Base-by-base conservation (phyloP, 805 yeast genomes). In the Spathaspora boniae region DNA sequence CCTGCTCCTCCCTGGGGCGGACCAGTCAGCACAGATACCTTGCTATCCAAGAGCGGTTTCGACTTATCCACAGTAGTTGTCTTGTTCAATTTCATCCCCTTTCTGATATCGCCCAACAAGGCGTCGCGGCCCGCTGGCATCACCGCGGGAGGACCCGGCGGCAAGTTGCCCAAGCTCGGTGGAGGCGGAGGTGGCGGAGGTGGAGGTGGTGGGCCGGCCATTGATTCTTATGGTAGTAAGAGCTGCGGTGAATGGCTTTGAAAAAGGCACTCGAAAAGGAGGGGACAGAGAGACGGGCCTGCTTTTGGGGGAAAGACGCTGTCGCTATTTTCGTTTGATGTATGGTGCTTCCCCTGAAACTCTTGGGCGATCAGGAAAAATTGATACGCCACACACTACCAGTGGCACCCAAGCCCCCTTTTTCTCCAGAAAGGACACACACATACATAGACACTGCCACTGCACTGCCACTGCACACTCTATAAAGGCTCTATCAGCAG, bases 81-180 rank as follows among this genome's bases (percentile, higher is more conserved):
- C 38, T 68, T 67, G 47, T 67, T 68, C 31, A 68, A 49, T 29
- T 42, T 51, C 40, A 62, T 51, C 3, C 72, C 74, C 40, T 84
- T 83, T 50, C 87, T 76, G 45, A 91, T 91, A 54, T 86, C 95
- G 20, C 93, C 86, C 17, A 91, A 67, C 34, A 91, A 51, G 1
- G 74, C 72, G 37, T 68, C 72, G 33, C 72, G 51, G 8, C 71
- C 62, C 4, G 50, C 46, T 6, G 49, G 48, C 37, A 44, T 42
- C 9, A 43, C 34, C 5, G 61, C 45, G 7, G 64, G 56, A 12
- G 51, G 53, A 2, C 42, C 42, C 1, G 56, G 44, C 2, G 56
- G 47, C 3, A 29, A 28, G 2, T 34, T 34, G 24, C 44, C 44
- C 15, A 56, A 55, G 0, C 58, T 55, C 6, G 64, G 62, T 7